phyloP scores from a whole-genome alignment of 495 filamentous ascomycete genomes.

The Trichoderma reesei region DNA sequence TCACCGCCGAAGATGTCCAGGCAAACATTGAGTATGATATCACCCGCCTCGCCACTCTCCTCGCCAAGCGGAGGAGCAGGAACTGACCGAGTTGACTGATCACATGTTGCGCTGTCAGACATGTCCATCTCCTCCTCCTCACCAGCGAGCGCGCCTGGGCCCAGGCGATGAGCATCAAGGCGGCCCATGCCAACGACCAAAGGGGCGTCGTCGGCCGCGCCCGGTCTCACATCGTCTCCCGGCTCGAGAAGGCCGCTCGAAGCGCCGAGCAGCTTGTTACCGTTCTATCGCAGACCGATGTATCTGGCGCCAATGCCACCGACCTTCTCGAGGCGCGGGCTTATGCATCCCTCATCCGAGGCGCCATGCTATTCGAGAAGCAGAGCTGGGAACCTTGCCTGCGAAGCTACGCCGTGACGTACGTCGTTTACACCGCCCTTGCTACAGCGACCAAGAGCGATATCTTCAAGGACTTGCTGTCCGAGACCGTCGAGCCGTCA shows the following conservation, averaged over 20 bases:
- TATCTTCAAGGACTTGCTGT: conserved; percentile 73
- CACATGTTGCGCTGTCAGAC: conserved; percentile 39
- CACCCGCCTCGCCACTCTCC: background rate
- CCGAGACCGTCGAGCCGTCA: conserved; percentile 81
- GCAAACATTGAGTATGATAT: conserved; percentile 61
- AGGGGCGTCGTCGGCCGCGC: conserved; percentile 70
- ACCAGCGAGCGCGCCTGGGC: conserved; percentile 92
- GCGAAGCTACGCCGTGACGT: conserved; percentile 60
- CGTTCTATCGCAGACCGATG: conserved; percentile 48
- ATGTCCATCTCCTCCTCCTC: conserved; percentile 68
- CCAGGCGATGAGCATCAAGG: conserved; percentile 89
- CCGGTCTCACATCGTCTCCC: conserved; percentile 77
- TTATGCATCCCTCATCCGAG: conserved; percentile 65
- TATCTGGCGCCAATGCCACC: conserved; percentile 52
- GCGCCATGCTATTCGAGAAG: conserved; percentile 74
- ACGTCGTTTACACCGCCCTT: conserved; percentile 74
- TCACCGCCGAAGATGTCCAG: conserved; percentile 70
- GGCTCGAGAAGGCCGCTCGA: conserved; percentile 66
- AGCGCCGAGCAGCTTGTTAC: conserved; percentile 59
- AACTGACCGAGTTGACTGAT: background rate
- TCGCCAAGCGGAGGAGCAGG: background rate
- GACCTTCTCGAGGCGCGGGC: conserved; percentile 81
- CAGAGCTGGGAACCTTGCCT: conserved; percentile 76
- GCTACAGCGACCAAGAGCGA: conserved; percentile 50
- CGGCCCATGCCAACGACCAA: conserved; percentile 65